Base-by-base conservation (phyloP, 768 basidiomycete species). In the Phaeotremella skinneri region DNA sequence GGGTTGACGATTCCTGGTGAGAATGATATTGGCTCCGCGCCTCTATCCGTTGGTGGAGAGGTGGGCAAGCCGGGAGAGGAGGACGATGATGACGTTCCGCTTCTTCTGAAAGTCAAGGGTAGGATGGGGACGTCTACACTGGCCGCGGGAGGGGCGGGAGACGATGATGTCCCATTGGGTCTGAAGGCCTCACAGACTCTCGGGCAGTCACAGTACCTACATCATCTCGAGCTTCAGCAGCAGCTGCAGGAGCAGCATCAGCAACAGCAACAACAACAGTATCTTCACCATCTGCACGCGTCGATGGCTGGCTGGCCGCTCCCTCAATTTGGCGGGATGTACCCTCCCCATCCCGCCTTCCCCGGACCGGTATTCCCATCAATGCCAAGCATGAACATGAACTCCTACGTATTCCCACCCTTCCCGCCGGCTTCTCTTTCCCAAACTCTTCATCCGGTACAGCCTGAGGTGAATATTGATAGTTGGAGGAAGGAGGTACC, bases 101-200 rank as follows among this genome's bases (percentile, higher is more conserved):
- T 45, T 20, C 21, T 45, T 6, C 43, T 45, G 6, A 45, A 20
- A 23, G 6, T 9, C 7, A 7, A 7, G 34, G 23, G 43, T n/a
- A n/a, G n/a, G n/a, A n/a, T n/a, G 23, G 13, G 6, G 21, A 45
- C 23, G 49, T 7, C 34, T 13, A 23, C 6, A 21, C 32, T 3
- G 26, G 6, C 37, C 32, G 16, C 34, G 25, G n/a, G 32, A 23
- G 59, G 50, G 9, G 56, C 37, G 16, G 17, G 21, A 20, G 39
- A 53, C 20, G 75, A 76, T 50, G 72, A 76, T 59, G 49, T 69
- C 17, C 74, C 74, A 1, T 62, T 76, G 7, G 67, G 59, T 2
- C 37, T 75, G 7, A 51, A 66, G 16, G 21, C 43, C 21, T 23
- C 11, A 45, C 13, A 11, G 34, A 7, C 43, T 14, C 11, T 45